phyloP scores from a whole-genome alignment of 768 basidiomycete genomes.

The Psilocybe cubensis region DNA sequence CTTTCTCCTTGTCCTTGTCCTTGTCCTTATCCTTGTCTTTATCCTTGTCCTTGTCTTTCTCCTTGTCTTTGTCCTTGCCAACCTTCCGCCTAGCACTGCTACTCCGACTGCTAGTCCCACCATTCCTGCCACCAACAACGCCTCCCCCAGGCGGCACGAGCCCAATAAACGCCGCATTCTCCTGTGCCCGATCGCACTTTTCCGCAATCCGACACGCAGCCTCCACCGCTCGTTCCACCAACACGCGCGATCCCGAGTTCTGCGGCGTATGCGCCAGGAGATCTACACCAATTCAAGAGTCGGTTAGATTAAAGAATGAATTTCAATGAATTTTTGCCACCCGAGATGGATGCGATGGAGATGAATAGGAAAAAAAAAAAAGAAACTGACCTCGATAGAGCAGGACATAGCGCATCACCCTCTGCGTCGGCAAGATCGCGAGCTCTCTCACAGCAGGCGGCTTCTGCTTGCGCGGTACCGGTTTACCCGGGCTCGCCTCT shows the following conservation, averaged over 20 bases:
- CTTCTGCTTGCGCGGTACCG: conserved; percentile 4
- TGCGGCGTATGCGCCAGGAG: conserved; percentile 55
- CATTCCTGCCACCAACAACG: not conserved
- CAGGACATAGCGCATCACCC: conserved; percentile 65
- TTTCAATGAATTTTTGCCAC: not conserved
- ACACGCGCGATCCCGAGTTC: conserved; percentile 39
- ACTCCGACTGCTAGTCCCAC: conserved; percentile 1
- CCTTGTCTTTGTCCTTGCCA: not conserved
- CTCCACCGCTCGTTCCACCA: conserved; percentile 29
- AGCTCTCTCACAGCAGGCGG: conserved; percentile 50
- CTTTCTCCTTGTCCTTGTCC: not conserved
- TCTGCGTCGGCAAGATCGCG: conserved; percentile 68
- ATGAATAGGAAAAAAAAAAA: not conserved
- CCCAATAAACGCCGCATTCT: conserved; percentile 26
- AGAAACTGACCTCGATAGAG: conserved; percentile 57
- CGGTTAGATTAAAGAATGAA: not conserved
- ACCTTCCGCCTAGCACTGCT: conserved; percentile 1
- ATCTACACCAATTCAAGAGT: conserved; percentile 36
- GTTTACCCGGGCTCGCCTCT: not conserved
- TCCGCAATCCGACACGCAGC: conserved; percentile 31
- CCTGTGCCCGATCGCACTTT: conserved; percentile 29
- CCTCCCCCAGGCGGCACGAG: not conserved
- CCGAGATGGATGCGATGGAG: not conserved
- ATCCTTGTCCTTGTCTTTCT: not conserved
- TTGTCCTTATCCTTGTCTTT: not conserved